Evolutionary conservation across 441 rosid species (phyloP).

Genomic region (Erodium texanum): DNA sequence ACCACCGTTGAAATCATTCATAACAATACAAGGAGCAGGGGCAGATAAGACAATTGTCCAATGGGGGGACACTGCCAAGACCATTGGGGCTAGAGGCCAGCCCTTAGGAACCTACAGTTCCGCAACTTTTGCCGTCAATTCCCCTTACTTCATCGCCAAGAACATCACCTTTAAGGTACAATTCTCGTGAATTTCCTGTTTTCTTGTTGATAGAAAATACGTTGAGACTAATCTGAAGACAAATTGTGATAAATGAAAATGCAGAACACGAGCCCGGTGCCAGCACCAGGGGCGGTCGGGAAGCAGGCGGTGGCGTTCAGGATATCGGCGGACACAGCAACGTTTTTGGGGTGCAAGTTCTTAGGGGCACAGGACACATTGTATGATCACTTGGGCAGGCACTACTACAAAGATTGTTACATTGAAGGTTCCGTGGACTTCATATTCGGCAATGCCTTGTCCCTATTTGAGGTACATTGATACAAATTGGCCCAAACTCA

Average conservation of each 20-base stretch:
- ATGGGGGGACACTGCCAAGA: conserved; percentile 98
- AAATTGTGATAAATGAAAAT: not conserved
- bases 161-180: conserved; percentile 85
- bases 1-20: conserved; percentile 67
- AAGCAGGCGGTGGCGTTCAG: conserved; percentile 93
- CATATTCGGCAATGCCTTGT: conserved; percentile 89
- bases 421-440: conserved; percentile 93
- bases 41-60: conserved; percentile 78
- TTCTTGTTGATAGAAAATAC: too few species aligned
- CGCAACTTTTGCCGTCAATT: conserved; percentile 86
- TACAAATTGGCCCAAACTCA: too few species aligned
- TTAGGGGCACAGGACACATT: conserved; percentile 93
- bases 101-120: conserved; percentile 73
- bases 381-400: conserved; percentile 86
- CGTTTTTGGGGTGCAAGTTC: conserved; percentile 68
- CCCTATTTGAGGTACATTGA: conserved; percentile 66
- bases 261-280: conserved; percentile 86
- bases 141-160: conserved; percentile 82
- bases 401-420: conserved; percentile 94
- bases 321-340: conserved; percentile 84
- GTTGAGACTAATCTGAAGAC: too few species aligned
- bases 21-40: conserved; percentile 87
- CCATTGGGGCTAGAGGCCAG: conserved; percentile 55
- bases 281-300: conserved; percentile 77
- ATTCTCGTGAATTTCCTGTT: too few species aligned